phyloP scores from a whole-genome alignment of 345 rosid species.

The Passiflora organensis region DNA sequence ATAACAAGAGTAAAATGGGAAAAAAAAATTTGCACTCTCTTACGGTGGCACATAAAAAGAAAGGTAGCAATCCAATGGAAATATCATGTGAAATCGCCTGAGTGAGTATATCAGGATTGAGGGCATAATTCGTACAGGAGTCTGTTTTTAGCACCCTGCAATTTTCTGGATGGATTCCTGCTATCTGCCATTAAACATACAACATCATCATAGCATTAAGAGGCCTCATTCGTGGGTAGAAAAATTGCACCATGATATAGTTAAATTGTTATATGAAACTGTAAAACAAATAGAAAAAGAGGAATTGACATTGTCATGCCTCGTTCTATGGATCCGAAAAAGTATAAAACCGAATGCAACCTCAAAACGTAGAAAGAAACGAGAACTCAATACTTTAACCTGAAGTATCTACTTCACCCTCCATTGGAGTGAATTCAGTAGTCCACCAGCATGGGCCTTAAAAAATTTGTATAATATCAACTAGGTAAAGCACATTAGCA shows the following conservation, averaged over 20 bases:
- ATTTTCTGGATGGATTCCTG: slow-evolving; percentile 68
- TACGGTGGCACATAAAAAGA: slow-evolving; percentile 80
- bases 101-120: slow-evolving; percentile 47
- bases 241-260: too few relatives aligned
- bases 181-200: slow-evolving; percentile 48
- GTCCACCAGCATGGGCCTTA: too few relatives aligned
- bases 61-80: slow-evolving; percentile 68
- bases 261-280: too few relatives aligned
- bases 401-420: too few relatives aligned
- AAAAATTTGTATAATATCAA: too few relatives aligned
- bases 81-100: slow-evolving; percentile 62
- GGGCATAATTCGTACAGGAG: slow-evolving; percentile 61
- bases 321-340: too few relatives aligned
- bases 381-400: too few relatives aligned
- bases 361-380: too few relatives aligned
- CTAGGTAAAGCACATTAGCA: not conserved
- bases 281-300: too few relatives aligned
- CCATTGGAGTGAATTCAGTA: too few relatives aligned
- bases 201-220: not conserved
- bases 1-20: slow-evolving; percentile 1
- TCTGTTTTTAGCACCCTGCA: slow-evolving; percentile 59
- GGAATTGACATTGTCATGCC: too few relatives aligned
- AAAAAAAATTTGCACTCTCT: slow-evolving; percentile 13
- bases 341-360: too few relatives aligned
- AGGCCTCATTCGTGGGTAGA: not conserved